Conservation (phyloP, 257 asterid species). For the Phtheirospermum japonicum region DNA sequence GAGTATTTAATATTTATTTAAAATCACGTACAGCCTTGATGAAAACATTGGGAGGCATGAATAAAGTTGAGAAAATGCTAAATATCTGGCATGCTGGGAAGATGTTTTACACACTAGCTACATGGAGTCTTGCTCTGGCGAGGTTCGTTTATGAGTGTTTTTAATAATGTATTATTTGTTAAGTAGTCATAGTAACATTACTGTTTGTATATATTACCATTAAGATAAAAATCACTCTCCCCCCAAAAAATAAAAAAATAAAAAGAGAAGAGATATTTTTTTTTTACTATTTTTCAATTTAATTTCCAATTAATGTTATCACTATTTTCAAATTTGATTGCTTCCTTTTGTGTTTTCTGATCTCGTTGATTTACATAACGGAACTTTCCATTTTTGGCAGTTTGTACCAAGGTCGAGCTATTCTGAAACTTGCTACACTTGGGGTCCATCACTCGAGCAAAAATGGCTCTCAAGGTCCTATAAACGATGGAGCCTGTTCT, state of each 20-base stretch:
- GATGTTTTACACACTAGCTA: constrained; percentile 68
- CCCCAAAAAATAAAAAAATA: no score
- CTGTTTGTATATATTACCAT: no score
- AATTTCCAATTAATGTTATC: no score
- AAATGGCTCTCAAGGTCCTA: constrained; percentile 49
- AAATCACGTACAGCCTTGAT: constrained; percentile 54
- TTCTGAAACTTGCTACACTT: constrained; percentile 56
- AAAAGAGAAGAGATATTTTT: no score
- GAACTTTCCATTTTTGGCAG: constrained; percentile 41
- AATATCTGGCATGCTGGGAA: constrained; percentile 84
- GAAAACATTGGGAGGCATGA: constrained; percentile 63
- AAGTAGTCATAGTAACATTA: background rate
- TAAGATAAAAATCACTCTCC: no score
- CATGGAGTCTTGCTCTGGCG: constrained; percentile 91
- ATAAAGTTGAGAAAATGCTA: constrained; percentile 72
- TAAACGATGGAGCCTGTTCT: constrained; percentile 20
- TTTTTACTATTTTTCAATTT: no score
- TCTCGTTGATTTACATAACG: background rate
- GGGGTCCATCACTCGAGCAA: constrained; percentile 73
- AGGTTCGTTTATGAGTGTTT: constrained; percentile 49
- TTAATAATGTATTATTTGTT: background rate
- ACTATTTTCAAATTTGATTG: background rate
- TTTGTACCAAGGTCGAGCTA: constrained; percentile 70
- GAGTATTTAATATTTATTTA: background rate
- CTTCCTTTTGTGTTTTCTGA: background rate